These are phyloP conservation scores for Phytophthora sp. DNA, from an alignment of 352 stramenopile genomes.

Conservation along the genomic window DNA sequence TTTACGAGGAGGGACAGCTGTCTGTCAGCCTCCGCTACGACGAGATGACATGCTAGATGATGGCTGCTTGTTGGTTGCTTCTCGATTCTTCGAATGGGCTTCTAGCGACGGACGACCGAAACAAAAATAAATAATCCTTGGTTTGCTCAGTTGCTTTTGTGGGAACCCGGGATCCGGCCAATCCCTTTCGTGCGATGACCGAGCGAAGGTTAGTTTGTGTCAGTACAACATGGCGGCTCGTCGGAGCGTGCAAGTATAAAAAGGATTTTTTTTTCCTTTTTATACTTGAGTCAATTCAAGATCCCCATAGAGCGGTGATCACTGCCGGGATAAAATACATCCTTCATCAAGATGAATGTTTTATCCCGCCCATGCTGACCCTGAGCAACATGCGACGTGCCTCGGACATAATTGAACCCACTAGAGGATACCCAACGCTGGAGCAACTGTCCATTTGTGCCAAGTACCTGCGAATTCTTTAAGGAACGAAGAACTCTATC, in stretches of 20 bases:
- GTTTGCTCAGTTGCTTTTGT: no score
- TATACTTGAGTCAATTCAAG: neutral
- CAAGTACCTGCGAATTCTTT: slow-evolving; percentile 1
- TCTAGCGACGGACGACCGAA: no score
- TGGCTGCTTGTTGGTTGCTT: no score
- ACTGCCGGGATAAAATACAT: neutral
- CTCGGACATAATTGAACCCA: neutral
- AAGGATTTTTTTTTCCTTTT: no score
- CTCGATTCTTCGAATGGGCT: no score
- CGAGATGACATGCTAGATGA: no score
- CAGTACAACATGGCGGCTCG: neutral
- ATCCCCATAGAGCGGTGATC: neutral
- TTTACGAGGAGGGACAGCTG: no score
- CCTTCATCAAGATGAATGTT: neutral
- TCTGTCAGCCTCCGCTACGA: no score
- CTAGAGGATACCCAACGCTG: neutral
- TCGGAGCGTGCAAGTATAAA: neutral
- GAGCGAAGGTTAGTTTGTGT: neutral
- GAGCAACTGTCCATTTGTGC: slow-evolving; percentile 1
- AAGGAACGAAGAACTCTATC: slow-evolving; percentile 1
- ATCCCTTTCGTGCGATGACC: neutral
- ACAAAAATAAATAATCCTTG: no score
- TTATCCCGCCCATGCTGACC: neutral
- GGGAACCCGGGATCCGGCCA: no score
- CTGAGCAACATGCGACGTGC: neutral